Evolutionary conservation across 768 basidiomycete species (phyloP), one percentile per base, ranked within the genome.

Genomic region (Amanita jacksonii): DNA sequence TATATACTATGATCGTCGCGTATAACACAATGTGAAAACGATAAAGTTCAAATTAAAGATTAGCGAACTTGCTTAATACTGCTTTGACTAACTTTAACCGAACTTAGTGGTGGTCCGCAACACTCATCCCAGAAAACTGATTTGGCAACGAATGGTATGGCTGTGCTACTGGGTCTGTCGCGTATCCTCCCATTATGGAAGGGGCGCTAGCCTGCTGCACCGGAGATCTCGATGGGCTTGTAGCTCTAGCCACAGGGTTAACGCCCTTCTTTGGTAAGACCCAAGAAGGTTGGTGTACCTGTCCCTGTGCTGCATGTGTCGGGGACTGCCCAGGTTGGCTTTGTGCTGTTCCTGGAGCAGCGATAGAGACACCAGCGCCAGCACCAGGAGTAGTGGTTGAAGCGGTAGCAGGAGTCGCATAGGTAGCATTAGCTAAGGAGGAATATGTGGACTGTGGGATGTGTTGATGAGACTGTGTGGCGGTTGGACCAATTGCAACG

Each of bases 191-290:
- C 12, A 27, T 13, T 13, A 13, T 27, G 20, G 30, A 23, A 32
- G 43, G 30, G 4, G 22, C 42, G n/a, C 9, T 20, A 19, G 13
- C 25, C 12, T 30, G 44, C 6, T 6, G 25, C n/a, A 25, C 28
- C 1, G 36, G 37, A 1, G 27, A 38, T 25, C 10, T 22, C 1
- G 25, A 8, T n/a, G 20, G 33, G 12, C 33, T 43, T 8, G 32
- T n/a, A 2, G 13, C 19, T 12, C n/a, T 13, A 25, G n/a, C n/a
- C 38, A n/a, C 23, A 18, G 7, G 13, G 23, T 32, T 23, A 15
- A 13, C 5, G 15, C 34, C 43, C 46, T 66, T 68, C 64, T 68
- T 72, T 10, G 69, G 71, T 22, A 73, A 48, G 1, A 72, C 65
- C 71, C 71, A 73, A 30, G 68, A 60, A 7, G 70, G 70, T n/a